Evolutionary conservation across 1,284 basidiomycete genomes (phyloP).

Genomic region (Rhodotorula mucilaginosa): DNA sequence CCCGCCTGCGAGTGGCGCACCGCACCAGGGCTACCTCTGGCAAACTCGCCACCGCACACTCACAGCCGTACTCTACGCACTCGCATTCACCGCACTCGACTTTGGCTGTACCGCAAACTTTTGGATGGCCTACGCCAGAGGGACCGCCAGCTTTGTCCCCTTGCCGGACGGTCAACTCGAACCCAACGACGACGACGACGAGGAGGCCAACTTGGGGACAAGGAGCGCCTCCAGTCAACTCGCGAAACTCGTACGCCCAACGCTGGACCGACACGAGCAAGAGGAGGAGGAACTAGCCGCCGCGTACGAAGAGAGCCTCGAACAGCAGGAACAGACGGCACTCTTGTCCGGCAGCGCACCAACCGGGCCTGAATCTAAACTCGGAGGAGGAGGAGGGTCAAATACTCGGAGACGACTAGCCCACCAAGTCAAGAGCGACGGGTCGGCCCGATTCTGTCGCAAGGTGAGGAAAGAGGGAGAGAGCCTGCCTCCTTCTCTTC

Average conservation of each 20-base stretch:
- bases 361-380: too few species aligned
- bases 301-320: not conserved
- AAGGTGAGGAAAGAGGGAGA: slow-evolving; percentile 10
- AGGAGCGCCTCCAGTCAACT: not conserved
- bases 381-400: too few species aligned
- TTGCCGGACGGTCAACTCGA: slow-evolving; percentile 9
- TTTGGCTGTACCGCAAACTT: slow-evolving; percentile 18
- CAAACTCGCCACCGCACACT: not conserved
- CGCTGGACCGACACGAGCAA: not conserved
- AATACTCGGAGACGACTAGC: not conserved
- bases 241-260: not conserved
- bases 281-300: not conserved
- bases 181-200: slow-evolving; percentile 6
- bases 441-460: slow-evolving; percentile 22
- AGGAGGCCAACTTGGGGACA: slow-evolving; percentile 5
- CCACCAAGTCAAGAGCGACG: slow-evolving; percentile 27
- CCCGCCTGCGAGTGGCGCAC: not conserved
- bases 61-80: not conserved
- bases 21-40: slow-evolving; percentile 16
- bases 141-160: not conserved
- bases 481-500: not conserved
- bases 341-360: too few species aligned
- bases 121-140: slow-evolving; percentile 7
- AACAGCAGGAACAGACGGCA: not conserved
- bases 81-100: slow-evolving; percentile 1